Evolutionary conservation across 306 rosid genomes (phyloP).

Genomic region (Castanea mollissima): DNA sequence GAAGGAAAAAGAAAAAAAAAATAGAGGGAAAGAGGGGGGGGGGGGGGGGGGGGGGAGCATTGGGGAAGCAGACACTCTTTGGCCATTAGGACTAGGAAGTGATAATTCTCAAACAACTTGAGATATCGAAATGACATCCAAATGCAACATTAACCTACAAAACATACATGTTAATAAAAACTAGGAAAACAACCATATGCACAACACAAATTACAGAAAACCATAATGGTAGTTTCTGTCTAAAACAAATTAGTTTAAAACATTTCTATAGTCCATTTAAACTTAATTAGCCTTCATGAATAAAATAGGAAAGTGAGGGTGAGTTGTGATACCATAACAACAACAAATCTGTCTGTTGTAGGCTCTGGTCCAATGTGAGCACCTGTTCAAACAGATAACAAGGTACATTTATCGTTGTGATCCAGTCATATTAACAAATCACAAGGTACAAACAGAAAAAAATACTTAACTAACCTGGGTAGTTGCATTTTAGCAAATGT

Average conservation of each 20-base stretch:
- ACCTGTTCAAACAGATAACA: slow-evolving; percentile 42
- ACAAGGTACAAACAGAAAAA: neutral
- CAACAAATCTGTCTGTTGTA: slow-evolving; percentile 95
- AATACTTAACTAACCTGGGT: slow-evolving; percentile 66
- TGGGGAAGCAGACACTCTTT: neutral
- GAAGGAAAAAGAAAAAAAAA: neutral
- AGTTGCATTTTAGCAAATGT: slow-evolving; percentile 72
- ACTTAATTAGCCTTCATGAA: neutral
- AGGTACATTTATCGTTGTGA: neutral
- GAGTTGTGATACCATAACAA: slow-evolving; percentile 67
- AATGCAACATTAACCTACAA: neutral
- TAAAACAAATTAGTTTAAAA: neutral
- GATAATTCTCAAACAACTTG: neutral
- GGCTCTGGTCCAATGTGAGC: slow-evolving; percentile 99
- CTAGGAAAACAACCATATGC: neutral
- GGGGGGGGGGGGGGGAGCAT: too few relatives aligned
- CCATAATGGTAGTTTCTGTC: neutral
- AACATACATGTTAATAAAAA: neutral
- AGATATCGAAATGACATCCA: neutral
- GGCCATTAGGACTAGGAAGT: neutral
- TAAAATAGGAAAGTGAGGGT: neutral
- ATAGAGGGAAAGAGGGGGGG: too few relatives aligned
- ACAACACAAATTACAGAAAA: neutral
- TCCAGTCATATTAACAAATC: neutral
- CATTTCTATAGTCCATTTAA: neutral